A percentile compares a stretch with the other conserved stretches of the same genome.
Evolutionary conservation across 108 stramenopile species (phyloP).

Genomic region (Cyclostephanos tholiformis): DNA sequence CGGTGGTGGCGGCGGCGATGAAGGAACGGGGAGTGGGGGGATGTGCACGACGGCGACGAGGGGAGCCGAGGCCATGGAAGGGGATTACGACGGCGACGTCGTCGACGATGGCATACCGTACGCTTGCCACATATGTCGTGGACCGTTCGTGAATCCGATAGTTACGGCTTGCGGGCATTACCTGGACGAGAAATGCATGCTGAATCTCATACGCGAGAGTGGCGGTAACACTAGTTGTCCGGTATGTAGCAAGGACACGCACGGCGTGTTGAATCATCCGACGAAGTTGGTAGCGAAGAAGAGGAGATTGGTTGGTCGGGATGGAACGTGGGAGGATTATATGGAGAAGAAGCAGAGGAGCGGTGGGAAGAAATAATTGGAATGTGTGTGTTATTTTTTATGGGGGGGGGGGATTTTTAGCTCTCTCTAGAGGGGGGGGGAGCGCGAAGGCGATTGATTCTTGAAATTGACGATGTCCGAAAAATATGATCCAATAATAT

Average conservation of each 20-base stretch:
- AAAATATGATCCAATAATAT: too few species aligned
- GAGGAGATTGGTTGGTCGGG: constrained; percentile 58
- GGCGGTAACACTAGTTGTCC: constrained; percentile 63
- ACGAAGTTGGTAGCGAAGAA: constrained; percentile 78
- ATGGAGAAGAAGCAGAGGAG: too few species aligned
- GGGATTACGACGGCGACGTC: constrained; percentile 9
- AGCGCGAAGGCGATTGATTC: too few species aligned
- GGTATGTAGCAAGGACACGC: constrained; percentile 89
- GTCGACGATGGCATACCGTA: constrained; percentile 90
- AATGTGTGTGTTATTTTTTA: too few species aligned
- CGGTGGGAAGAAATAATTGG: too few species aligned
- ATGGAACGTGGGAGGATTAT: constrained; percentile 57
- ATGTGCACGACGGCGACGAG: constrained; percentile 28
- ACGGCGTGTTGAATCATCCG: constrained; percentile 86
- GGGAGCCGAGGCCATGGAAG: neutral
- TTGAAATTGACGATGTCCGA: too few species aligned
- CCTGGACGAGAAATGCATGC: constrained; percentile 90
- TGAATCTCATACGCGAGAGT: constrained; percentile 51
- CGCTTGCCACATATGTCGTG: constrained; percentile 93
- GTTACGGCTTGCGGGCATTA: constrained; percentile 94
- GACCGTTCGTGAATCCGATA: constrained; percentile 89
- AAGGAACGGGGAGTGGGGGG: neutral
- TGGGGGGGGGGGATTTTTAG: too few species aligned
- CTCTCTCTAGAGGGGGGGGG: too few species aligned
- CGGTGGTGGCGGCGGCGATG: constrained; percentile 5